phyloP scores from a whole-genome alignment of 2,329 filamentous ascomycete genomes.

The Aspergillus floridensis region DNA sequence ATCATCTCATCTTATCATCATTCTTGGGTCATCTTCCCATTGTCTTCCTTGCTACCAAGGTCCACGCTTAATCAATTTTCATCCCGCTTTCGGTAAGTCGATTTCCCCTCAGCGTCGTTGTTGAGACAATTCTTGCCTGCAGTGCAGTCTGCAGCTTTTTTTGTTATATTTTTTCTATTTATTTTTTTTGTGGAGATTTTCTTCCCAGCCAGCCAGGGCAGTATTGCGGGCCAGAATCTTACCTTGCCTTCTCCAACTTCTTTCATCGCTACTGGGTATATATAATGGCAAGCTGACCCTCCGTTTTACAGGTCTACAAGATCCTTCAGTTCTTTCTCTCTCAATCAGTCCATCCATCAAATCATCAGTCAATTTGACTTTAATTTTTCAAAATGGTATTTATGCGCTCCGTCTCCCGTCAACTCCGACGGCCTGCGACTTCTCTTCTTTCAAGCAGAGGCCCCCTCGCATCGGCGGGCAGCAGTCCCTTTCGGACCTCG shows the following conservation, averaged over 20 bases:
- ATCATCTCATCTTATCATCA: conserved; percentile 6
- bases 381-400: conserved; percentile 59
- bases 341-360: neutral
- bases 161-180: too few species aligned
- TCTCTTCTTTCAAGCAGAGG: conserved; percentile 47
- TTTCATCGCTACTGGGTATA: neutral
- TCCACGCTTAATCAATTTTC: neutral
- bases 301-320: neutral
- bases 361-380: neutral
- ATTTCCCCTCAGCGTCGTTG: neutral
- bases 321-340: neutral
- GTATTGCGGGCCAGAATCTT: neutral
- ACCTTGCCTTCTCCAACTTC: neutral
- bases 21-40: neutral
- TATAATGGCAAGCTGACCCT: conserved; percentile 16
- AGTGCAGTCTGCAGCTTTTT: neutral
- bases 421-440: conserved; percentile 53
- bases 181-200: neutral
- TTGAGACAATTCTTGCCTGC: neutral
- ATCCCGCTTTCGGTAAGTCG: conserved; percentile 10
- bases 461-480: conserved; percentile 35
- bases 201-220: neutral
- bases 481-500: conserved; percentile 29
- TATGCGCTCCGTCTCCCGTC: conserved; percentile 59
- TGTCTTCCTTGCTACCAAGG: neutral